Base-by-base conservation (phyloP, 306 rosid genomes). In the Medicago arabica region DNA sequence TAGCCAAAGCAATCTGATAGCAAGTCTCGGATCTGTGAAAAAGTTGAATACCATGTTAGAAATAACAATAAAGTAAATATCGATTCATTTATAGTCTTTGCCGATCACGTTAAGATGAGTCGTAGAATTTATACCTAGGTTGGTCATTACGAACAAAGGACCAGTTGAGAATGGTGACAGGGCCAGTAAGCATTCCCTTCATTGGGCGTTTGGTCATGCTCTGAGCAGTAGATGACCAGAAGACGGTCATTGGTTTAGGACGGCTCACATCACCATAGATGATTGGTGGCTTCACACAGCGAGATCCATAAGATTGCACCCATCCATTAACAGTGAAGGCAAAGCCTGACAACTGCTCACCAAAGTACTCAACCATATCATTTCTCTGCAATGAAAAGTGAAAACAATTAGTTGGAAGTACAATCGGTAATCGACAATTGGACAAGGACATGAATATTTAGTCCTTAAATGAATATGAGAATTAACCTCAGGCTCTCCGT, bases 171-270 rank as follows among this genome's bases (percentile, higher is more conserved):
- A 92, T 92, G 83, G 97, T 92, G 39, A 92, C 97, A 2, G 97
- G 97, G 72, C 97, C 97, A 0, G 97, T 92, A 77, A 92, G 97
- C 97, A 92, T 92, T 79, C 96, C 97, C 89, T 92, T 92, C 97
- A 92, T 92, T 74, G 97, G 96, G 68, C 93, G 89, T 64, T 85
- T 83, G 7, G 97, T 93, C 90, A 88, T 83, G 76, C 91, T 83
- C 71, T 93, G 98, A 74, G 96, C 98, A 14, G 59, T 31, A 2
- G 97, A 85, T 69, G 96, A 93, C 98, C 97, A 93, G 83, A 91
- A 88, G 63, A 93, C 97, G 0, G 97, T 92, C 97, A 92, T 92
- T 55, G 96, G 66, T 31, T 92, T 92, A 53, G 97, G 96, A 47
- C 97, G 97, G 84, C 97, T 92, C 64, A 92, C 97, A 57, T 89